Base-by-base conservation (phyloP, 1,284 basidiomycete genomes). In the Cutaneotrichosporon sp. region DNA sequence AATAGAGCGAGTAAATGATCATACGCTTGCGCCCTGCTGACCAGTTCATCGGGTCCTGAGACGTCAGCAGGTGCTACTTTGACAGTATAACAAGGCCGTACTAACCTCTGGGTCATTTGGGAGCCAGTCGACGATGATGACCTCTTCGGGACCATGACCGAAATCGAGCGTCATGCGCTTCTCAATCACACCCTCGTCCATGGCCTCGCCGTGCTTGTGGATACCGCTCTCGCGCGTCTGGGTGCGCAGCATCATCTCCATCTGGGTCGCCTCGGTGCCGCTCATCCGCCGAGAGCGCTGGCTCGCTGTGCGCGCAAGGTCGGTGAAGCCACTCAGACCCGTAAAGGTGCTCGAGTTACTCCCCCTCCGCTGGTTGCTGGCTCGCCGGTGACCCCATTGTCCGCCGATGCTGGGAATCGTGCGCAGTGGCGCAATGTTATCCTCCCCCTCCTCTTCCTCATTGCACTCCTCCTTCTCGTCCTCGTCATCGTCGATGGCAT, bases 31-130 rank as follows among this genome's bases (percentile, higher is more conserved):
- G 55, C 3, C 17, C 7, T 13, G 37, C 20, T 1, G 62, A 49
- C 63, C 64, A 72, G 52, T 73, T 70, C 56, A 67, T 62, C 1
- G 71, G 71, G 52, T 69, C 63, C 71, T 73, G 54, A 1, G 10
- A 30, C 8, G 35, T 55, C n/a, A 51, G 54, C 36, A 22, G 20
- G 4, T 8, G 43, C 42, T 15, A n/a, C 5, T 35, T 8, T 10
- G 4, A 10, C 7, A 8, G 55, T 8, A 67, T 35, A 4, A 62
- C 50, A 12, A 65, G 58, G 12, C 26, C 1, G n/a, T 61, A 64
- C 52, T 64, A 65, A 72, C 69, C 34, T 66, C 65, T 10, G 67
- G 67, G 53, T 70, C 68, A 23, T 52, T 49, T 12, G 56, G 54
- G 21, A 58, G 21, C 69, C 69, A 72, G 49, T 69, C 68, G n/a